Conservation (phyloP, 2,329 filamentous ascomycete species). For the Paramyrothecium sp. region DNA sequence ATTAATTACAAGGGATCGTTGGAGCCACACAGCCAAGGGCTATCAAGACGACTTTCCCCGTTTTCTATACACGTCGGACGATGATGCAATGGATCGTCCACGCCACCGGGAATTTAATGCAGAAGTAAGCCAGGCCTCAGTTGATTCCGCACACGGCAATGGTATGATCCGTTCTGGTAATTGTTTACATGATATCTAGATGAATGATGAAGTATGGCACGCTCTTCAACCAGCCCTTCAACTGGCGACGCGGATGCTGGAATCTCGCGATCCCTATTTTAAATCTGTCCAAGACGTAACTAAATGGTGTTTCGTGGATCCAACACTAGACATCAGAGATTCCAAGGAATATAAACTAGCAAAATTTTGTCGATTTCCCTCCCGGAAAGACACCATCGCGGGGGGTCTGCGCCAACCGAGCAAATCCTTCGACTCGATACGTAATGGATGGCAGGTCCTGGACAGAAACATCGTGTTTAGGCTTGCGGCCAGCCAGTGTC, state of each 20-base stretch:
- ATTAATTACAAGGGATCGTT: no score
- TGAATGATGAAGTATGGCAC: constrained; percentile 24
- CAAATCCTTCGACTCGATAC: not conserved
- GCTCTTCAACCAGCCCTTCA: constrained; percentile 24
- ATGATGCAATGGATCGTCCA: no score
- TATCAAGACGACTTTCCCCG: no score
- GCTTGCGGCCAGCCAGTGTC: no score
- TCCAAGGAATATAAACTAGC: not conserved
- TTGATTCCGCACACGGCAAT: no score
- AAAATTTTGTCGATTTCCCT: not conserved
- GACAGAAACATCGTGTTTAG: not conserved
- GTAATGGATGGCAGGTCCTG: not conserved
- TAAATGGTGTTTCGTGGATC: constrained; percentile 17
- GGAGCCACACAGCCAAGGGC: no score
- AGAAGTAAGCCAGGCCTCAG: no score
- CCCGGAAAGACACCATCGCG: not conserved
- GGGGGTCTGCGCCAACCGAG: not conserved
- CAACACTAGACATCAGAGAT: constrained; percentile 5
- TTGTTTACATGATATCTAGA: constrained; percentile 3
- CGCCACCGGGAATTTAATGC: no score
- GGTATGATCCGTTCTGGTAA: no score
- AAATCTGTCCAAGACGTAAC: constrained; percentile 17
- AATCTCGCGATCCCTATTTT: constrained; percentile 15
- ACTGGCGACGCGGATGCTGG: constrained; percentile 20
- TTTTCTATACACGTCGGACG: no score